Conservation (phyloP, 23 red algal species). For the Cyanidium caldarium region DNA sequence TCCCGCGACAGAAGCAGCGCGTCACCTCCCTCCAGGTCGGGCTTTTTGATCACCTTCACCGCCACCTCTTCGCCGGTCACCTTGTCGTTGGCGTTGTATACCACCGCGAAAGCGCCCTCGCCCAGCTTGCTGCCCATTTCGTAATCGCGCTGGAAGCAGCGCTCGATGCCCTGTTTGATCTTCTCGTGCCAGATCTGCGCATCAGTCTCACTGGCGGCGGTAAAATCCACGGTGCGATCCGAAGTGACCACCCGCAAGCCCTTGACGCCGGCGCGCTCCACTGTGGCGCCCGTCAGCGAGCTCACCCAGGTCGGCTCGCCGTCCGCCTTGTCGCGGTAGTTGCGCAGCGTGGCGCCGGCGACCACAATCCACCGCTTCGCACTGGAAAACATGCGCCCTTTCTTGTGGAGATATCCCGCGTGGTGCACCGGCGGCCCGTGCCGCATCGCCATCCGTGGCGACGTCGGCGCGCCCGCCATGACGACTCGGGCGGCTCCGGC, state of each 20-base stretch:
- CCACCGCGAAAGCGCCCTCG: conserved; percentile 81
- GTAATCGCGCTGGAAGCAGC: conserved; percentile 79
- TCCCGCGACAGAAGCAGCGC: conserved; percentile 65
- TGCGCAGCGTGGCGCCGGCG: neutral
- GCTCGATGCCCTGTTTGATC: conserved; percentile 34
- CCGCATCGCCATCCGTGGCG: neutral
- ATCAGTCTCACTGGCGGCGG: conserved; percentile 21
- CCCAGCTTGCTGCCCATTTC: conserved; percentile 57
- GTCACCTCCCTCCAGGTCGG: conserved; percentile 23
- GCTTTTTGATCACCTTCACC: conserved; percentile 68
- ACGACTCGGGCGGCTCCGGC: too few relatives aligned
- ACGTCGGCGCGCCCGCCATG: neutral
- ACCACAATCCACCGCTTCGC: neutral
- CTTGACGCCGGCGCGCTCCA: neutral
- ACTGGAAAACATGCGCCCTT: neutral
- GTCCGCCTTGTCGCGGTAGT: neutral
- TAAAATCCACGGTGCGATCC: neutral
- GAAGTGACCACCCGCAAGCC: neutral
- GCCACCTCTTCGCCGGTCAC: conserved; percentile 46
- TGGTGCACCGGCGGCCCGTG: neutral
- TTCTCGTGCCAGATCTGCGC: conserved; percentile 48
- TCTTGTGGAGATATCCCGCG: neutral
- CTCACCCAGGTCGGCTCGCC: neutral
- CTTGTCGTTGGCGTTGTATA: conserved; percentile 30
- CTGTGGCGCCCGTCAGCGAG: neutral